Percentiles rank a stretch among this genome's conserved stretches.
phyloP scores from a whole-genome alignment of 345 rosid genomes.

The Camelina laxa region DNA sequence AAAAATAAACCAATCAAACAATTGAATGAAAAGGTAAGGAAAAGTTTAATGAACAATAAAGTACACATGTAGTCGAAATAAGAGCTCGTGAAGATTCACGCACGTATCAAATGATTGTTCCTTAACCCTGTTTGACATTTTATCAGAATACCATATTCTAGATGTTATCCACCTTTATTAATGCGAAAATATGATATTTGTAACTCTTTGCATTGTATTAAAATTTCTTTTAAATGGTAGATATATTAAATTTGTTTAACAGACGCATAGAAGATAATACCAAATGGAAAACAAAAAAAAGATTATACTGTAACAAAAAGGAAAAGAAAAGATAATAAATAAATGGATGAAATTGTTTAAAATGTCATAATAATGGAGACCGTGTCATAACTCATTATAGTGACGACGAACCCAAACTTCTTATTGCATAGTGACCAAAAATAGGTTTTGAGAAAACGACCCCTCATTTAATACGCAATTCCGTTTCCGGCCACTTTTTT shows the following conservation, averaged over 20 bases:
- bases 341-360: neutral
- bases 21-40: neutral
- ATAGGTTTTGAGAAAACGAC: conserved; percentile 32
- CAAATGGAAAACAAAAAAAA: too few relatives aligned
- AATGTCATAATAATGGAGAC: conserved; percentile 24
- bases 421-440: conserved; percentile 32
- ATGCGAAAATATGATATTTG: neutral
- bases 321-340: neutral
- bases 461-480: neutral
- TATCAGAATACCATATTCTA: neutral
- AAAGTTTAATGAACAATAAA: neutral
- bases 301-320: too few relatives aligned
- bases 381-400: conserved; percentile 23
- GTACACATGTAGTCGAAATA: neutral
- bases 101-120: conserved; percentile 31
- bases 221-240: neutral
- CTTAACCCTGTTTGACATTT: neutral
- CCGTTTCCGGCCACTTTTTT: conserved; percentile 35
- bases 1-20: neutral
- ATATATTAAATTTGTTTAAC: neutral
- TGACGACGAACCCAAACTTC: conserved; percentile 29
- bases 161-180: neutral
- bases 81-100: conserved; percentile 12
- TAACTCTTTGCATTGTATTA: neutral
- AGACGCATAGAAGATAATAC: neutral